Evolutionary conservation across 1,284 basidiomycete species (phyloP), one percentile per base, ranked within the genome.

Genomic region (Hypsizygus ulmarius): DNA sequence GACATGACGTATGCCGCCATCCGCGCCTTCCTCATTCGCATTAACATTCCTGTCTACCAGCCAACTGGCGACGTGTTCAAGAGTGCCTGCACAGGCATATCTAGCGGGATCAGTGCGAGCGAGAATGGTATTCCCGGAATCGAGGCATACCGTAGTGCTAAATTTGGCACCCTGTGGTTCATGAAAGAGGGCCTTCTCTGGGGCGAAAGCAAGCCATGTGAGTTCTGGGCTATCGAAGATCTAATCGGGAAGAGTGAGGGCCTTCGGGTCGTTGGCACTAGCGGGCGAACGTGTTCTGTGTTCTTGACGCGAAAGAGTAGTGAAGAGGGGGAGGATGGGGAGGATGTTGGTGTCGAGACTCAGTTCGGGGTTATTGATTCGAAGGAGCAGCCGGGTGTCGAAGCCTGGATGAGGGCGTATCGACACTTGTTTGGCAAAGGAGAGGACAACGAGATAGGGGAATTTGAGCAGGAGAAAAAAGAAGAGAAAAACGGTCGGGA

Each of bases 81-180:
- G 42, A 81, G 79, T 53, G 76, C 75, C 0, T 74, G 72, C 45
- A 47, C 63, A 3, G 69, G 67, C 11, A 60, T 53, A n/a, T 47
- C 50, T 29, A 53, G 62, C 11, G 62, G 67, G 11, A 59, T 64
- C 38, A 72, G 66, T 51, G 68, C 70, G 0, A 65, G 66, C 27
- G 59, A 66, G 6, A 60, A 69, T 12, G 73, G 76, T 8, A 69
- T 78, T 1, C 79, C 82, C 1, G 84, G 83, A 1, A 67, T 87
- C 14, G 78, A 83, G 49, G 84, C 84, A 3, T 83, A 86, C 62
- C 77, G 81, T 28, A 76, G 75, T 19, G 86, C 86, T 1, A 88
- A 87, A 59, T 63, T 74, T 2, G 86, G 85, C 1, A 84, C 74
- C 37, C 66, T 90, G 27, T 88, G 84, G 83, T 89, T 89, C 69